Evolutionary conservation across 371 early-diverging fungal genomes (phyloP).

Genomic region (Apophysomyces elegans): DNA sequence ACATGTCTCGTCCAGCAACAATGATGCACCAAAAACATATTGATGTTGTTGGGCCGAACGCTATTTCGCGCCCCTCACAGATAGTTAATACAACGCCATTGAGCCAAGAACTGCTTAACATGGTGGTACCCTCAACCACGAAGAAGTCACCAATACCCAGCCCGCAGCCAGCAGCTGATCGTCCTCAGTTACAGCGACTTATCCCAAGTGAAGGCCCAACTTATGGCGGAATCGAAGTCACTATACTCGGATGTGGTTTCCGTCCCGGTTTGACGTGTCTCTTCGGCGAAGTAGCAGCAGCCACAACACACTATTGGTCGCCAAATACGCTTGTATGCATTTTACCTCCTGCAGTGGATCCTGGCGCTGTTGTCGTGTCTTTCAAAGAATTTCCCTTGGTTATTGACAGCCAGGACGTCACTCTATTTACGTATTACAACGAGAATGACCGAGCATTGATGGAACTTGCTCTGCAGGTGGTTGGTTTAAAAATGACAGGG

Average conservation of each 20-base stretch:
- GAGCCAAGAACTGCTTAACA: neutral
- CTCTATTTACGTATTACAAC: conserved; percentile 64
- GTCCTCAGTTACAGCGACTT: conserved; percentile 56
- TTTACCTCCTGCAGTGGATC: conserved; percentile 74
- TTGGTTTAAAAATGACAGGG: conserved; percentile 84
- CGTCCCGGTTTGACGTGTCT: conserved; percentile 64
- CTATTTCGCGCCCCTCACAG: neutral
- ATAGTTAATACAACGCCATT: neutral
- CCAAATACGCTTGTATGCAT: conserved; percentile 81
- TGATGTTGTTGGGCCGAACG: neutral
- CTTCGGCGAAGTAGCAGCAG: conserved; percentile 63
- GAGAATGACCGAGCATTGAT: conserved; percentile 86
- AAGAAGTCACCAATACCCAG: conserved; percentile 33
- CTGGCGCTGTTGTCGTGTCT: conserved; percentile 81
- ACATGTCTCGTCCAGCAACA: neutral
- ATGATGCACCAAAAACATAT: neutral
- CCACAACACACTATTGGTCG: conserved; percentile 73
- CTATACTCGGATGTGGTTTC: conserved; percentile 82
- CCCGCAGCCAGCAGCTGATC: conserved; percentile 33
- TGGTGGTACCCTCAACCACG: conserved; percentile 7
- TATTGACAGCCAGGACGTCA: conserved; percentile 51
- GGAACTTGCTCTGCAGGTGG: conserved; percentile 87
- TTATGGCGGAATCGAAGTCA: conserved; percentile 85
- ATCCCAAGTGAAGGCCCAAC: conserved; percentile 82
- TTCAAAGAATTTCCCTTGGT: conserved; percentile 66